Evolutionary conservation across 2,329 filamentous ascomycete species (phyloP), one percentile per base, ranked within the genome.

Genomic region (Penicillium psychrosexuale): DNA sequence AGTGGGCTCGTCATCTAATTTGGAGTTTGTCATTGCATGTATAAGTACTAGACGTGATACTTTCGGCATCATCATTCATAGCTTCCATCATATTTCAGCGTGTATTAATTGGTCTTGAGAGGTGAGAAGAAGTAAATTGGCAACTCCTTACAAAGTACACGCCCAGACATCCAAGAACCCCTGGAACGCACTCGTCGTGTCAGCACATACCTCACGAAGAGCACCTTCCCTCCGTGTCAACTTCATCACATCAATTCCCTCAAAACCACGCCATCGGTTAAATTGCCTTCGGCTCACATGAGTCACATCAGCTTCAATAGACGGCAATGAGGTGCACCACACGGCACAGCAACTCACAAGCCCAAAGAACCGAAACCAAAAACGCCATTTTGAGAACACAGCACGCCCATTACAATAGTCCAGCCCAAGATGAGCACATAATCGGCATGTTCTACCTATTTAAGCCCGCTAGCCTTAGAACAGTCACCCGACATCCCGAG

Each of bases 31-130:
- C 5, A 42, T 40, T 49, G 43, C 38, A 48, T 56, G 50, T 56
- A 53, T 45, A 47, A 53, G 13, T 49, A 53, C 48, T 47, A 45
- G 24, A 47, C 9, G 5, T 55, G 33, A 48, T 47, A 46, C 28
- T 34, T 36, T 31, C 5, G 30, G 27, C 11, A 5, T 24, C 17
- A 39, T 45, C 12, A 19, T 39, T n/a, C 24, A 19, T 33, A 2
- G 24, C 8, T 27, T 27, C 15, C 8, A 7, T 15, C 8, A n/a
- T 38, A 2, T 13, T 24, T 13, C 17, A 15, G 19, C 8, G 13
- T 38, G 5, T 27, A 4, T 34, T 11, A 3, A 28, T 30, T 28
- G 31, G 8, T 11, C 3, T n/a, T 8, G 9, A 5, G 5, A 6
- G 15, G 17, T 5, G 8, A 40, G n/a, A 28, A 28, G 2, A 17